Evolutionary conservation across 2,329 filamentous ascomycete genomes (phyloP), one percentile per base, ranked within the genome.

Genomic region (Verticillium dahliae): DNA sequence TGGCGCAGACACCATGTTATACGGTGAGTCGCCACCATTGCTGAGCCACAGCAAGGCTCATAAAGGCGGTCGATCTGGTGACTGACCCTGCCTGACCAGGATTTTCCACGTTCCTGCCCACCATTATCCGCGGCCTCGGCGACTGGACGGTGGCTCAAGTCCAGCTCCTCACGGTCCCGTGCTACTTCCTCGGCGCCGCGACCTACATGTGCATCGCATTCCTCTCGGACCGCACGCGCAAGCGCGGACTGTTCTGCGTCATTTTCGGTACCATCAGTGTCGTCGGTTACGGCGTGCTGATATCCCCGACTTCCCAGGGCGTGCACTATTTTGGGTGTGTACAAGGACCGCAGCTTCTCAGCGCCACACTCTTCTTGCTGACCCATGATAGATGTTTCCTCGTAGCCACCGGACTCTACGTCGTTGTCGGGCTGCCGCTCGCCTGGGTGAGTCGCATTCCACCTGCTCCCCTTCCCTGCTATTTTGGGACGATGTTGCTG

Each of bases 1-100:
- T 69, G 88, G 89, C 4, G 81, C 83, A 15, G 89, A 92, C 68
- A 90, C 87, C 1, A 90, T 92, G 85, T 79, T 93, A 0, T 93
- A 93, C 69, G 80, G 81, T 74, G 50, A 68, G 71, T 61, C 27
- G 27, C 27, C 27, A 31, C 27, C 27, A 31, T 31, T 31, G 5
- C 5, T 5, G 27, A 31, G 27, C 27, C 15, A n/a, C 39, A 3
- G 37, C 33, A 39, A 54, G 7, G 50, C 18, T 14, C 14, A 31
- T 15, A 34, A 10, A n/a, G 27, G 7, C 27, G 27, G 3, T 14
- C 6, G 27, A 9, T 14, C 6, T 9, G 27, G 14, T 56, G 27
- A 35, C 10, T 18, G 27, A 33, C 27, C 5, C 27, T 31, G 27
- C 27, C 5, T 34, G 6, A 34, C 5, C 54, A 66, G 85, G 85